phyloP scores from a whole-genome alignment of 768 basidiomycete genomes.

The Ramaria sp. region DNA sequence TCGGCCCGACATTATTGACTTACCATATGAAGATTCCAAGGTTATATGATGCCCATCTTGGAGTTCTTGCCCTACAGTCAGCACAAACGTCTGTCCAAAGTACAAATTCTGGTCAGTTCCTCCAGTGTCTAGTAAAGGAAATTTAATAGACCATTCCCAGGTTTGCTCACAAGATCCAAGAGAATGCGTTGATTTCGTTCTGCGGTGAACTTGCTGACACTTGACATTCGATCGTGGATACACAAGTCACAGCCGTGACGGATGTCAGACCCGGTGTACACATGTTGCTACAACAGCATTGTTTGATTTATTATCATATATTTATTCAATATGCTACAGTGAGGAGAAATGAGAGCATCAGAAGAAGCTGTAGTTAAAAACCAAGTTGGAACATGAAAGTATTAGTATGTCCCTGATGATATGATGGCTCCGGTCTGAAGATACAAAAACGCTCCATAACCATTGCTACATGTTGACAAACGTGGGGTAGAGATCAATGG shows the following conservation, averaged over 20 bases:
- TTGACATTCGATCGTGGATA: slow-evolving; percentile 3
- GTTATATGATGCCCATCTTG: slow-evolving; percentile 84
- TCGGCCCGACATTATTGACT: slow-evolving; percentile 12
- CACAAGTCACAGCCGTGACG: not conserved
- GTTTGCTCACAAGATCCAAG: slow-evolving; percentile 53
- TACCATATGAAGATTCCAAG: slow-evolving; percentile 86
- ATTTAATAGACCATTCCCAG: slow-evolving; percentile 55
- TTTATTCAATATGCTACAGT: too few species aligned
- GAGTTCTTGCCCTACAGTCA: slow-evolving; percentile 80
- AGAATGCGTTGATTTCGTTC: slow-evolving; percentile 59
- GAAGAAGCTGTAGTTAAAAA: too few species aligned
- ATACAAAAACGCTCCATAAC: too few species aligned
- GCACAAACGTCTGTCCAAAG: slow-evolving; percentile 64
- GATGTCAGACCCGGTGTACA: too few species aligned
- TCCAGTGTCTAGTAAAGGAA: not conserved
- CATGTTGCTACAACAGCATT: too few species aligned
- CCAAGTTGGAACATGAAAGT: too few species aligned
- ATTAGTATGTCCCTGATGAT: too few species aligned
- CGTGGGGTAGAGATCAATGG: too few species aligned
- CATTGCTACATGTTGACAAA: too few species aligned
- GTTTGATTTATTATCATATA: too few species aligned
- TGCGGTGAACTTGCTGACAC: slow-evolving; percentile 43
- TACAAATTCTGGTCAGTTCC: slow-evolving; percentile 1
- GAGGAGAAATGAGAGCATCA: too few species aligned
- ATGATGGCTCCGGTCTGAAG: too few species aligned